Percentiles rank a stretch among this genome's conserved stretches.
Conservation (phyloP, 2,329 filamentous ascomycete genomes). For the Epichloe typhina region DNA sequence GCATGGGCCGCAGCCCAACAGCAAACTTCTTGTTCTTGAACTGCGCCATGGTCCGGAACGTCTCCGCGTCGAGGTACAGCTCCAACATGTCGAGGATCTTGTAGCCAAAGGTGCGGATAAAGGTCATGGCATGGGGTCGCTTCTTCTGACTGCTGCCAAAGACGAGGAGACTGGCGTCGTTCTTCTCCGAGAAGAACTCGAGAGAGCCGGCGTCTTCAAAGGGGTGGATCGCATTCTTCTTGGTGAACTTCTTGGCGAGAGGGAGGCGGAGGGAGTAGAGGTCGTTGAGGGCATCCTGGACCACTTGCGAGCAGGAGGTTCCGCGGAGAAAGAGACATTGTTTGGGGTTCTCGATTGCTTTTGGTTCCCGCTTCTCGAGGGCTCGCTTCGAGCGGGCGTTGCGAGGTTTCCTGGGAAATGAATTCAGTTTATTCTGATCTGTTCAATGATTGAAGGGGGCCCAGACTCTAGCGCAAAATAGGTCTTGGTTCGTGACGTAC, state of each 20-base stretch:
- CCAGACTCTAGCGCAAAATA: too few species aligned
- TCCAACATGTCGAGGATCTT: conserved; percentile 94
- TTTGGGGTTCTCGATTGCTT: conserved; percentile 80
- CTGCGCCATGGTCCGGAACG: conserved; percentile 54
- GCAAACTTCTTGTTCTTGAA: conserved; percentile 68
- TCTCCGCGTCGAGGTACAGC: conserved; percentile 64
- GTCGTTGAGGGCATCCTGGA: conserved; percentile 74
- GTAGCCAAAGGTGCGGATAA: conserved; percentile 71
- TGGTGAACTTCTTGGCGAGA: conserved; percentile 79
- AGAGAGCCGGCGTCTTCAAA: conserved; percentile 82
- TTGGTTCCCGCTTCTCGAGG: conserved; percentile 84
- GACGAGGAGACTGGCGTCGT: conserved; percentile 75
- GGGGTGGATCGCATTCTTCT: conserved; percentile 91
- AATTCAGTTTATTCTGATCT: background rate
- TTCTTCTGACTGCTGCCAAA: conserved; percentile 87
- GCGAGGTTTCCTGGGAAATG: conserved; percentile 39
- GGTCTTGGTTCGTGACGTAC: conserved; percentile 18
- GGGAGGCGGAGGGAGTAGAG: conserved; percentile 76
- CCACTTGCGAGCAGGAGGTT: conserved; percentile 68
- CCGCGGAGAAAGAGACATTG: conserved; percentile 81
- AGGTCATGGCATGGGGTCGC: conserved; percentile 77
- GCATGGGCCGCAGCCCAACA: conserved; percentile 75
- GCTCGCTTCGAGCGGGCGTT: conserved; percentile 87
- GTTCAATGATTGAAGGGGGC: too few species aligned
- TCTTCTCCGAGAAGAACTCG: conserved; percentile 94